Evolutionary conservation across 2,329 filamentous ascomycete species (phyloP), one percentile per base, ranked within the genome.

Genomic region (Fusarium globosum): DNA sequence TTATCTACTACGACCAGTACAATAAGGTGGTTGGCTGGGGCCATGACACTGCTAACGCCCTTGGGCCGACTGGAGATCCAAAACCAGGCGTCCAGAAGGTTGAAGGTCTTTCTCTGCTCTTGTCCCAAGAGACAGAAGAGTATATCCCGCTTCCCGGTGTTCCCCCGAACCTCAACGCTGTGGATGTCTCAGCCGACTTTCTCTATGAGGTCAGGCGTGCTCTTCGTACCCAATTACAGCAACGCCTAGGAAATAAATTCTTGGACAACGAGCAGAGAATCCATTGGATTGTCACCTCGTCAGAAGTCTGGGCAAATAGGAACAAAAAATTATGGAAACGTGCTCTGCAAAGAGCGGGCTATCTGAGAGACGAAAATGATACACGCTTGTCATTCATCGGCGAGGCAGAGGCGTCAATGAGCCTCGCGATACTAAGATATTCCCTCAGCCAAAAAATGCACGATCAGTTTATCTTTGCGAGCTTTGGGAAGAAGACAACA

Each of bases 131-230:
- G 16, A 14, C 6, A 18, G 21, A 20, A 14, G 6, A 18, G 7
- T 51, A 6, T 5, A 14, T 7, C 20, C 21, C 15, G 8, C 15
- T 3, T 0, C 21, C 15, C 2, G 26, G 6, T 0, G 4, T 30
- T 18, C 28, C 46, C 10, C 46, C 21, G 2, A 28, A 28, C 21
- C 28, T 51, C 7, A 51, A 5, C 8, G 48, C 28, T 23, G 15
- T 23, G 10, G 30, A 51, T 23, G 12, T 51, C 4, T 51, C 28
- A 10, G 21, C 48, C 12, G 48, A 51, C 2, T 51, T 51, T 6
- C 48, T 35, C 2, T 33, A 23, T 23, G 21, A 35, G 16, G 16
- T 51, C 7, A 51, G 48, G 21, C 8, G 21, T 23, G 16, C 28
- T 3, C 6, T 51, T 12, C 10, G 9, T 6, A 48, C 45, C 4